Evolutionary conservation across 148 eudicot genomes (phyloP).

Genomic region (Nyssa sinensis): DNA sequence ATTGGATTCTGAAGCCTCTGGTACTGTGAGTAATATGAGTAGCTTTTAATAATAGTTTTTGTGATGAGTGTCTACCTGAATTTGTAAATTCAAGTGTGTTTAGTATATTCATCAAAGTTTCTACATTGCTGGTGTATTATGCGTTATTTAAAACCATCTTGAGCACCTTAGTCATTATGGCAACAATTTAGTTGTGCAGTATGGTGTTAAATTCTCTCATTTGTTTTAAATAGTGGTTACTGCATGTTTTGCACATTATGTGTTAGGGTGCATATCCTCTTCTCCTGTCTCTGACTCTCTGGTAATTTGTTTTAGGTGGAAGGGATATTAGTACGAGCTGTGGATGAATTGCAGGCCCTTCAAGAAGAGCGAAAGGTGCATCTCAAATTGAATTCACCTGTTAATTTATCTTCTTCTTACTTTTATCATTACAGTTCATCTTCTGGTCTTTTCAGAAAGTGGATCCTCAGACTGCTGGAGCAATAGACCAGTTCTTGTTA

Average conservation of each 20-base stretch:
- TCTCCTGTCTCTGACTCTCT: neutral
- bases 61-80: neutral
- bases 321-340: constrained; percentile 81
- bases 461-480: constrained; percentile 84
- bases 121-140: neutral
- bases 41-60: neutral
- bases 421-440: neutral
- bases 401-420: constrained; percentile 2
- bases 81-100: neutral
- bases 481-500: constrained; percentile 70
- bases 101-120: neutral
- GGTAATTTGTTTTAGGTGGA: constrained; percentile 50
- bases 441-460: constrained; percentile 57
- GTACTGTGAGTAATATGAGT: neutral
- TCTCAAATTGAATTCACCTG: neutral
- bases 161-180: neutral
- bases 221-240: neutral
- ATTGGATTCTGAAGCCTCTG: neutral
- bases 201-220: neutral
- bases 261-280: neutral
- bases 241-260: neutral
- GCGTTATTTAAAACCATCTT: neutral
- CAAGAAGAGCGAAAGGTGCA: constrained; percentile 90
- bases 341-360: constrained; percentile 71
- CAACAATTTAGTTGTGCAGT: neutral